Percentiles rank a stretch among this genome's conserved stretches.
Evolutionary conservation across 208 protist species (phyloP).

Genomic region (Trypanosoma lewisi): DNA sequence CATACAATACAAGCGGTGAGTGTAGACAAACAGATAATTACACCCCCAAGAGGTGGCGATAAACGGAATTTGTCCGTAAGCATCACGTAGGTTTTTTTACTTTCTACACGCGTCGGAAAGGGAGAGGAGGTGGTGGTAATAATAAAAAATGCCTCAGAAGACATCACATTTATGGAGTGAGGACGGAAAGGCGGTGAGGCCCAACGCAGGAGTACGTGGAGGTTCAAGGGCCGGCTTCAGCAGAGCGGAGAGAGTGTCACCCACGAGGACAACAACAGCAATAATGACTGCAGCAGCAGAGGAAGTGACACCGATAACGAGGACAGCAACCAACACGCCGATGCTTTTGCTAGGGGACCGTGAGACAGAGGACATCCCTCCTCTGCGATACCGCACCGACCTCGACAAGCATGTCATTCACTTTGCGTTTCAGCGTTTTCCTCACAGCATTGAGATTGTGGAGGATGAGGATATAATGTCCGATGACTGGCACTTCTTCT

Average conservation of each 20-base stretch:
- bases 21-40: no score
- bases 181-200: neutral
- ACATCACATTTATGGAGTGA: neutral
- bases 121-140: no score
- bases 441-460: constrained; percentile 34
- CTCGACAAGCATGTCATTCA: constrained; percentile 84
- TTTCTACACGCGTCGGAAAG: no score
- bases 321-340: neutral
- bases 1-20: no score
- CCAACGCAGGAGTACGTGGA: neutral
- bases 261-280: neutral
- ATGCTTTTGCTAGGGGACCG: neutral
- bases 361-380: neutral
- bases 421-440: constrained; percentile 74
- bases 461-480: constrained; percentile 35
- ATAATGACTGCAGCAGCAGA: neutral
- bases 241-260: no score
- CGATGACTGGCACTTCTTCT: constrained; percentile 91
- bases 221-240: neutral
- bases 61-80: no score
- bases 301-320: neutral
- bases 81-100: neutral
- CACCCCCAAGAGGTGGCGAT: no score
- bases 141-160: neutral
- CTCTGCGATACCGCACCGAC: constrained; percentile 79